Conservation (phyloP, 2,329 filamentous ascomycete genomes). For the Conoideocrella luteorostrata region DNA sequence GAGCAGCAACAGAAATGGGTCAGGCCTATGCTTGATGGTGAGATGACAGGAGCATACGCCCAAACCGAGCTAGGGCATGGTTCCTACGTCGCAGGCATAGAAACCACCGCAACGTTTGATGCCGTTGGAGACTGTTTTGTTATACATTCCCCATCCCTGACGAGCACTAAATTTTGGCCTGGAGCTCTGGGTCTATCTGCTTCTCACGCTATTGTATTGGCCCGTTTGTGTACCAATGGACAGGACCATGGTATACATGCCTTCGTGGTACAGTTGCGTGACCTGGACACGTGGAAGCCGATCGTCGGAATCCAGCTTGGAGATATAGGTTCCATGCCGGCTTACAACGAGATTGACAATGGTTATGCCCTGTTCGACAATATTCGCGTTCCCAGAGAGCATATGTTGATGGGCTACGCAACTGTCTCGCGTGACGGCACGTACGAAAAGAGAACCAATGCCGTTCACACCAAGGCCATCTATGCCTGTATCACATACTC, state of each 20-base stretch:
- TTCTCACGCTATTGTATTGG: conserved; percentile 74
- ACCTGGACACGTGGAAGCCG: conserved; percentile 62
- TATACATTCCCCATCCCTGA: conserved; percentile 66
- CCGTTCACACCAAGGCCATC: conserved; percentile 59
- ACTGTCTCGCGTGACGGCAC: conserved; percentile 60
- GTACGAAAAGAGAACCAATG: conserved; percentile 60
- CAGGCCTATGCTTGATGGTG: conserved; percentile 60
- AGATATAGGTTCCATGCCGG: conserved; percentile 75
- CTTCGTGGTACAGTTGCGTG: conserved; percentile 69
- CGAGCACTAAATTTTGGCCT: conserved; percentile 81
- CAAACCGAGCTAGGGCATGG: conserved; percentile 78
- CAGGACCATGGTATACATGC: conserved; percentile 69
- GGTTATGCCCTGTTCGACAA: conserved; percentile 73
- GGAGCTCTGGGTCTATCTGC: conserved; percentile 70
- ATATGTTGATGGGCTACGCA: conserved; percentile 68
- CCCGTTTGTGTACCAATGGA: conserved; percentile 63
- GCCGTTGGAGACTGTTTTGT: conserved; percentile 66
- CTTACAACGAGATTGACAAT: conserved; percentile 78
- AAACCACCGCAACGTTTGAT: conserved; percentile 70
- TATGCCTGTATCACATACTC: conserved; percentile 75
- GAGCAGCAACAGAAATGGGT: conserved; percentile 71
- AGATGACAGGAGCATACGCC: conserved; percentile 73
- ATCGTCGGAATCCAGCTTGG: conserved; percentile 66
- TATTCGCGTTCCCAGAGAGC: conserved; percentile 63
- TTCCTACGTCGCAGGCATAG: conserved; percentile 66